phyloP scores from a whole-genome alignment of 208 protist genomes.

The Leishmania martiniquensis region DNA sequence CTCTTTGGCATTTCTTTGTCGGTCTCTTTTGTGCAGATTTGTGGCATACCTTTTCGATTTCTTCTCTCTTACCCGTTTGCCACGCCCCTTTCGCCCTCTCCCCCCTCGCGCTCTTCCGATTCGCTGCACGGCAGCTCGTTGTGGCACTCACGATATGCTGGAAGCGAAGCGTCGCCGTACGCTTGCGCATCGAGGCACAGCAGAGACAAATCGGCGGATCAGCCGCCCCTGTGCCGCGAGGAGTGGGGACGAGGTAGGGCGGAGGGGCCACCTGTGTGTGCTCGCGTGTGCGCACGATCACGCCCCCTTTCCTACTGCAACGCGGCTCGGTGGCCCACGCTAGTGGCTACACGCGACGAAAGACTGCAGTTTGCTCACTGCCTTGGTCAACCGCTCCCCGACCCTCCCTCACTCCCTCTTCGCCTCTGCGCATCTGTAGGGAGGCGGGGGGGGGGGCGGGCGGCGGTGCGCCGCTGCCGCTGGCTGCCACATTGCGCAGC shows the following conservation, averaged over 20 bases:
- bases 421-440: not conserved
- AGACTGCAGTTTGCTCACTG: not conserved
- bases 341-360: not conserved
- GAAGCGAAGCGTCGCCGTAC: not conserved
- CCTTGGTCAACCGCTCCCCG: not conserved
- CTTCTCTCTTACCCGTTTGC: not conserved
- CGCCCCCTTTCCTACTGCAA: not conserved
- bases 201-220: not conserved
- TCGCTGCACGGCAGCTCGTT: not conserved
- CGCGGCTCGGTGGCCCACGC: not conserved
- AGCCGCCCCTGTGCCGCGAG: not conserved
- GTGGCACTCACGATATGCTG: not conserved
- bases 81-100: not conserved
- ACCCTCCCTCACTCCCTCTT: not conserved
- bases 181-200: not conserved
- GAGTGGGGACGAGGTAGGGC: not conserved
- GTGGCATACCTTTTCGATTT: not conserved
- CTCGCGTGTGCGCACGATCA: not conserved
- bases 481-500: not conserved
- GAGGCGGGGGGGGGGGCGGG: no score
- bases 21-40: not conserved
- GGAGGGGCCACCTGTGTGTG: not conserved
- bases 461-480: not conserved
- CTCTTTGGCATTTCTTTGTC: not conserved
- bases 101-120: not conserved